Evolutionary conservation across 2,329 filamentous ascomycete species (phyloP).

Genomic region (Sporothrix variecibatus): DNA sequence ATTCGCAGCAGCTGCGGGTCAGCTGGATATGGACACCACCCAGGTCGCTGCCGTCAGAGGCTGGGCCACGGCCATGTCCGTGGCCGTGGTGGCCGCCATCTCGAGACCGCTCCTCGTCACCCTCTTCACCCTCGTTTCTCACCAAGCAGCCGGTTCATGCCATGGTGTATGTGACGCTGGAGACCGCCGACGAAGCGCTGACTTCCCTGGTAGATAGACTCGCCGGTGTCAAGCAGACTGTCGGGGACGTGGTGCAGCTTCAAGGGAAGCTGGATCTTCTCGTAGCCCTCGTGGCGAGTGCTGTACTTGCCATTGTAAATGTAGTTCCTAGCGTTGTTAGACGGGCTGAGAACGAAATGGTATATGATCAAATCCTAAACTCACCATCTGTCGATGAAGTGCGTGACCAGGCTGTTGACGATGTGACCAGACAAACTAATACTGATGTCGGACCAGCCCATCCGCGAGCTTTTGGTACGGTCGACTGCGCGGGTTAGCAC

Average conservation of each 20-base stretch:
- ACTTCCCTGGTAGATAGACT: slow-evolving; percentile 33
- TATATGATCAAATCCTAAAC: slow-evolving; percentile 19
- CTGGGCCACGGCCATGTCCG: background rate
- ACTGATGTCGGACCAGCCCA: slow-evolving; percentile 91
- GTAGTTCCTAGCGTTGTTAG: slow-evolving; percentile 63
- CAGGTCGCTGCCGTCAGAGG: slow-evolving; percentile 29
- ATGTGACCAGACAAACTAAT: slow-evolving; percentile 75
- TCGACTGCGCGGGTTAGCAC: slow-evolving; percentile 55
- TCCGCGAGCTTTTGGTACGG: slow-evolving; percentile 74
- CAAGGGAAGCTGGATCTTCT: slow-evolving; percentile 43
- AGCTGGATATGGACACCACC: slow-evolving; percentile 51
- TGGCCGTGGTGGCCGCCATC: slow-evolving; percentile 16
- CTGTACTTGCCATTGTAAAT: slow-evolving; percentile 82
- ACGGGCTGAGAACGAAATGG: background rate
- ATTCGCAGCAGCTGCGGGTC: slow-evolving; percentile 52
- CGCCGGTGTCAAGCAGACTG: slow-evolving; percentile 29
- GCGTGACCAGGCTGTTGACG: slow-evolving; percentile 70
- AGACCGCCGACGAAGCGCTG: slow-evolving; percentile 37
- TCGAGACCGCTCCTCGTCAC: slow-evolving; percentile 26
- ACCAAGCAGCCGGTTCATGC: slow-evolving; percentile 43
- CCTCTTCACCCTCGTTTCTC: slow-evolving; percentile 35
- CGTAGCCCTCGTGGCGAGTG: slow-evolving; percentile 50
- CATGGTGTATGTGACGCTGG: slow-evolving; percentile 41
- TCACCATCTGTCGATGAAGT: slow-evolving; percentile 81
- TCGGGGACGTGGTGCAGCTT: slow-evolving; percentile 29